These are phyloP conservation scores for Trichoderma sp. DNA, from an alignment of 2,329 filamentous ascomycete genomes.

Conservation along the genomic window DNA sequence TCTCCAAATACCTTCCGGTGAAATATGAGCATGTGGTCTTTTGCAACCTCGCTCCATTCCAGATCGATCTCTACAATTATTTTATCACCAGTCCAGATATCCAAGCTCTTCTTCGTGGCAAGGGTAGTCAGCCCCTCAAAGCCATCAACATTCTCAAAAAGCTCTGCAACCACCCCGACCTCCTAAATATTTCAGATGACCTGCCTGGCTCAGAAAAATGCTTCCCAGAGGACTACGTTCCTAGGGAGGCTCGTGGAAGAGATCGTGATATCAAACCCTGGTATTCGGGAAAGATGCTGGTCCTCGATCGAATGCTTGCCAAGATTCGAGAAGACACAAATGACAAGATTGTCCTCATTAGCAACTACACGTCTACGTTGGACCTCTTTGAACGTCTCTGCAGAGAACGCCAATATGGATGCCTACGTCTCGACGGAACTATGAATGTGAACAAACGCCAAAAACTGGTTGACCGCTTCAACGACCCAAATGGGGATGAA, in stretches of 20 bases:
- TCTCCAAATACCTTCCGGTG: constrained; percentile 95
- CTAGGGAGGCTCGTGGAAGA: constrained; percentile 80
- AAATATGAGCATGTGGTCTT: constrained; percentile 99
- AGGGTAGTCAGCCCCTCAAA: constrained; percentile 93
- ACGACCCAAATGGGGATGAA: constrained; percentile 83
- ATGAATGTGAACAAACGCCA: constrained; percentile 98
- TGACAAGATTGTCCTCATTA: constrained; percentile 98
- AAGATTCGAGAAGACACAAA: constrained; percentile 94
- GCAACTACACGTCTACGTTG: constrained; percentile 95
- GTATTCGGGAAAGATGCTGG: constrained; percentile 98
- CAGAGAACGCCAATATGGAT: constrained; percentile 79
- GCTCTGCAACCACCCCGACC: constrained; percentile 94
- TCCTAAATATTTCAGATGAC: constrained; percentile 79
- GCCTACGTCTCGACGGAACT: constrained; percentile 85
- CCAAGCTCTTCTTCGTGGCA: constrained; percentile 84
- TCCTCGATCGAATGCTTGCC: constrained; percentile 96
- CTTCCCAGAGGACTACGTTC: constrained; percentile 84
- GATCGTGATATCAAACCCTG: constrained; percentile 90
- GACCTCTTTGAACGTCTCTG: constrained; percentile 93
- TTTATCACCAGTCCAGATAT: constrained; percentile 97
- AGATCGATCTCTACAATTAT: constrained; percentile 90
- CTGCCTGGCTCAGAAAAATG: constrained; percentile 80
- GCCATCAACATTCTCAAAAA: constrained; percentile 97
- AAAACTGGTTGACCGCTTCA: constrained; percentile 97
- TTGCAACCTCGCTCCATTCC: constrained; percentile 90